These are phyloP conservation scores for Aureobasidium sp. DNA, from an alignment of 2,329 filamentous ascomycete species.

Conservation along the genomic window DNA sequence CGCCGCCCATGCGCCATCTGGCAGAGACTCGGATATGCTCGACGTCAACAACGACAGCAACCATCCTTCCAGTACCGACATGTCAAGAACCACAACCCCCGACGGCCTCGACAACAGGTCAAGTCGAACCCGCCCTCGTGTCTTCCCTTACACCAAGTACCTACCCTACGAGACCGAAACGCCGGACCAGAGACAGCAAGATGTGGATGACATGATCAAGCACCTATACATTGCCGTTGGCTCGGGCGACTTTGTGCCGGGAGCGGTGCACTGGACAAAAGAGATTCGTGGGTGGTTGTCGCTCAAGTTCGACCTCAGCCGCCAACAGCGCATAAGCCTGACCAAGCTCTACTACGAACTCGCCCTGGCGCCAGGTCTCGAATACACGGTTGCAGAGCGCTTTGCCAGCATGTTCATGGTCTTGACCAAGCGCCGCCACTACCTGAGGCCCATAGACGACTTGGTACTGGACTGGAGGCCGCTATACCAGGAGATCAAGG, in stretches of 20 bases:
- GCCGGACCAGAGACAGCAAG: slow-evolving; percentile 66
- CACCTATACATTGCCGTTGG: slow-evolving; percentile 88
- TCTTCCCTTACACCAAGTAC: slow-evolving; percentile 86
- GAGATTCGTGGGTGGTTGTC: slow-evolving; percentile 93
- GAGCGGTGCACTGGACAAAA: slow-evolving; percentile 92
- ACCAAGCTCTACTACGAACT: slow-evolving; percentile 93
- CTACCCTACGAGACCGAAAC: slow-evolving; percentile 85
- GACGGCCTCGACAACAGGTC: slow-evolving; percentile 46
- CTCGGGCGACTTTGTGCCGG: slow-evolving; percentile 88
- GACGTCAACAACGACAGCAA: not conserved
- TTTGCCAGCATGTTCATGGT: slow-evolving; percentile 96
- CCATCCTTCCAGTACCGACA: slow-evolving; percentile 48
- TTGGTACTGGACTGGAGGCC: slow-evolving; percentile 89
- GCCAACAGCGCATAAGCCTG: slow-evolving; percentile 72
- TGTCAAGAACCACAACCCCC: slow-evolving; percentile 81
- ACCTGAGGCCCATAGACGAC: slow-evolving; percentile 83
- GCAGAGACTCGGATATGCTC: not conserved
- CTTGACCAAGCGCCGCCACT: slow-evolving; percentile 96
- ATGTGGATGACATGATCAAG: slow-evolving; percentile 80
- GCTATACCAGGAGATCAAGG: slow-evolving; percentile 86
- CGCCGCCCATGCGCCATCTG: not conserved
- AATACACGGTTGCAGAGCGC: slow-evolving; percentile 72
- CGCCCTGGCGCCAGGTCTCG: slow-evolving; percentile 80
- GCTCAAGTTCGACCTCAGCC: slow-evolving; percentile 93
- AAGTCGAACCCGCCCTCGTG: slow-evolving; percentile 70